Base-by-base conservation (phyloP, 129 eudicot species). In the Centrapalus pauciflorus region DNA sequence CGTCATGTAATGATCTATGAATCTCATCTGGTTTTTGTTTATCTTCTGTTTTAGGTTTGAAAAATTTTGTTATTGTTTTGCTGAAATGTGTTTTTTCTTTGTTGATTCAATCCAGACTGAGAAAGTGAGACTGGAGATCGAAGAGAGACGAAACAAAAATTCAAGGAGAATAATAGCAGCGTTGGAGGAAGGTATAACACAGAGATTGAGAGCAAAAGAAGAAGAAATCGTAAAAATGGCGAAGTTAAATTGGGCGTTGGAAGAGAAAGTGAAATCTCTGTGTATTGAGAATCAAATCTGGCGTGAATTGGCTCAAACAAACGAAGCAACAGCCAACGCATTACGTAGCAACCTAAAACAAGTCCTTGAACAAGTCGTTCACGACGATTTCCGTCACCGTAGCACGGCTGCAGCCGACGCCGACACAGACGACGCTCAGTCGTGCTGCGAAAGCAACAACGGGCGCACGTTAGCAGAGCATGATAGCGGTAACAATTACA, bases 311-410 rank as follows among this genome's bases (percentile, higher is more conserved):
- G 96, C 96, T 0, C 89, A 85, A 67, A 57, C 93, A 14, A 89
- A 89, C 77, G 96, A 89, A 54, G 93, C 96, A 20, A 81, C 93
- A 11, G 90, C 85, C 0, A 80, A 85, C 48, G 82, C 89, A 0
- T 76, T 89, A 19, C 83, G 90, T 2, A 57, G 9, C 45, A 80
- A 85, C 68, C 77, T 89, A 14, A 87, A 89, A 23, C 89, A 89
- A 29, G 85, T 85, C 1, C 62, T 83, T 2, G 79, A 84, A 0
- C 85, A 77, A 5, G 57, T 57, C 0, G 77, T 70, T 3, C 59
- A 76, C 0, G 55, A 74, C 28, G 77, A 69, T 4, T 46, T 25
- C 4, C 37, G 25, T 6, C 38, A 72, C 34, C 55, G 76, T 43
- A 13, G 14, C 65, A 14, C 23, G 43, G 13, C 61, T 25, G 71